Evolutionary conservation across 2,329 filamentous ascomycete species (phyloP).

Genomic region (Periconia macrospinosa): DNA sequence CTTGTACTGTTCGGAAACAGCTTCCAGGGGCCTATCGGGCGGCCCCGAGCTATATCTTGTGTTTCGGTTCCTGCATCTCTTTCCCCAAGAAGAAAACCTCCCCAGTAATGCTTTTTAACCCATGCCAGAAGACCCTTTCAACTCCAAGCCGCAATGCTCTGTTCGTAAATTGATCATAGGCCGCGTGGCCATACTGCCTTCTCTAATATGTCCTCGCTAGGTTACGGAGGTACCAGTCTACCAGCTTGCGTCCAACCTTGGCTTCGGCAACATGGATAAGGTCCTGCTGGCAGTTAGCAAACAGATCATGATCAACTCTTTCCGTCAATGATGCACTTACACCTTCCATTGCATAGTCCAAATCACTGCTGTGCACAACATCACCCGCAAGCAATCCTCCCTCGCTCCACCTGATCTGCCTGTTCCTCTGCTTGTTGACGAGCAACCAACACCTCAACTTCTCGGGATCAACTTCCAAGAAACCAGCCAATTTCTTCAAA

Average conservation of each 20-base stretch:
- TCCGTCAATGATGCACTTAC: slow-evolving; percentile 56
- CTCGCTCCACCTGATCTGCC: slow-evolving; percentile 93
- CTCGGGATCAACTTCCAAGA: slow-evolving; percentile 96
- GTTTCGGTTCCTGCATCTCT: slow-evolving; percentile 15
- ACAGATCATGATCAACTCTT: not conserved
- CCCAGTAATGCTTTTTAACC: slow-evolving; percentile 34
- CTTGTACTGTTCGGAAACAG: not conserved
- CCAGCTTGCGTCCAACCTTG: slow-evolving; percentile 94
- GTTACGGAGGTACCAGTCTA: slow-evolving; percentile 99
- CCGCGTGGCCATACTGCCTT: slow-evolving; percentile 5
- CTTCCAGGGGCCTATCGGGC: slow-evolving; percentile 8
- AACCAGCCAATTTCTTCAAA: slow-evolving; percentile 94
- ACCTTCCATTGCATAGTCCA: slow-evolving; percentile 96
- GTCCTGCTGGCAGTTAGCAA: slow-evolving; percentile 60
- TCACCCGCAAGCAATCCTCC: slow-evolving; percentile 90
- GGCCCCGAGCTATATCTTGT: slow-evolving; percentile 15
- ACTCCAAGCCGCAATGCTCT: slow-evolving; percentile 42
- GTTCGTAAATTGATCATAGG: slow-evolving; percentile 19
- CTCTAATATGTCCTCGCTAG: slow-evolving; percentile 87
- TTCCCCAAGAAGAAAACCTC: not conserved
- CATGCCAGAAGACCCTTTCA: slow-evolving; percentile 28
- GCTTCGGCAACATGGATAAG: slow-evolving; percentile 98
- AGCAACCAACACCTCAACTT: slow-evolving; percentile 91
- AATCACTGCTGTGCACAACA: slow-evolving; percentile 86
- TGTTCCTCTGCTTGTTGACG: slow-evolving; percentile 97